phyloP scores from a whole-genome alignment of 108 stramenopile genomes.

The Schizochytrium sp. region DNA sequence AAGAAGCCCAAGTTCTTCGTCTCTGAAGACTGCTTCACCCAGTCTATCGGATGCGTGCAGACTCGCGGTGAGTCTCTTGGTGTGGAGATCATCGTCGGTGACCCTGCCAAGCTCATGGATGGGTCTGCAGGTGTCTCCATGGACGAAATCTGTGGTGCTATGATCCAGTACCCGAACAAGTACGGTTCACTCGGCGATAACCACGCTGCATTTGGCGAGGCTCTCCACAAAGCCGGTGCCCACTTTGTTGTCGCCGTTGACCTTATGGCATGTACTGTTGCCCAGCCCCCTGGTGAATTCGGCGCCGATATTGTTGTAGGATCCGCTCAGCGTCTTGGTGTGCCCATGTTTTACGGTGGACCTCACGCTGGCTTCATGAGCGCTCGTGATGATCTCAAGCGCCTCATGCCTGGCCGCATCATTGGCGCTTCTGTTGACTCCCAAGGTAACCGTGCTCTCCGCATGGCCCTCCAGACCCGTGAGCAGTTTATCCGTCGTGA shows the following conservation, averaged over 20 bases:
- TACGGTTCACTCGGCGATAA: slow-evolving; percentile 83
- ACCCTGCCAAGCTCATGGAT: slow-evolving; percentile 69
- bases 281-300: slow-evolving; percentile 90
- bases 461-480: slow-evolving; percentile 99
- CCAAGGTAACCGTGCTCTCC: slow-evolving; percentile 89
- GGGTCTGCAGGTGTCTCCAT: slow-evolving; percentile 63
- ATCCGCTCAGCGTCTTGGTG: slow-evolving; percentile 97
- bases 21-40: slow-evolving; percentile 91
- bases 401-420: slow-evolving; percentile 98
- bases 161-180: slow-evolving; percentile 98
- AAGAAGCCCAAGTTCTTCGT: slow-evolving; percentile 94
- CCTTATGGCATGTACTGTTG: slow-evolving; percentile 89
- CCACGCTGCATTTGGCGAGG: neutral
- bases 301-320: slow-evolving; percentile 99
- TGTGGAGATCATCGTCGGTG: slow-evolving; percentile 89
- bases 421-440: slow-evolving; percentile 90
- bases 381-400: slow-evolving; percentile 88
- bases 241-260: slow-evolving; percentile 95
- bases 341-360: slow-evolving; percentile 99
- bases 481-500: slow-evolving; percentile 98
- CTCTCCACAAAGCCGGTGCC: slow-evolving; percentile 80
- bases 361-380: slow-evolving; percentile 98
- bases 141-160: slow-evolving; percentile 90
- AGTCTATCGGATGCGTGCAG: slow-evolving; percentile 91
- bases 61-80: slow-evolving; percentile 91